Conservation (phyloP, 2,329 filamentous ascomycete species). For the Aureobasidium sp. region DNA sequence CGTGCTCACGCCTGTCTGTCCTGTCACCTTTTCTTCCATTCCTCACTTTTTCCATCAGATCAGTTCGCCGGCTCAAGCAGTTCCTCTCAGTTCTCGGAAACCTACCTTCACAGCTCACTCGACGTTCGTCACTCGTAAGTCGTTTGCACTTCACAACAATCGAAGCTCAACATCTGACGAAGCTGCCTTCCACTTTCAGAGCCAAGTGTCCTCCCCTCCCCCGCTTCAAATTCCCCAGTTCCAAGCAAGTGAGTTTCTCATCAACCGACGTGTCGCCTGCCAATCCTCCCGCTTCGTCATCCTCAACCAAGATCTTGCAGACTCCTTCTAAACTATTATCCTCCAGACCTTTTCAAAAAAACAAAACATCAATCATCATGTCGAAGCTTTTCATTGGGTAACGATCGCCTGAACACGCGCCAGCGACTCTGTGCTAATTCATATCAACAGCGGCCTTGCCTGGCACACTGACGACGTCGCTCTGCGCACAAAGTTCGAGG, state of each 20-base stretch:
- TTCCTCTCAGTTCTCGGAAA: neutral
- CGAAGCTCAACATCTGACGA: neutral
- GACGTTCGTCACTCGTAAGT: neutral
- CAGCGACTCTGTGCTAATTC: neutral
- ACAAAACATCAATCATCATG: slow-evolving; percentile 46
- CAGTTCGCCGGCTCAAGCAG: neutral
- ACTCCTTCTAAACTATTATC: neutral
- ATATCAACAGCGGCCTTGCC: slow-evolving; percentile 67
- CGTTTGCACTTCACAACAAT: slow-evolving; percentile 1
- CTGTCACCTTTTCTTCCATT: neutral
- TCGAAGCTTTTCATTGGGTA: slow-evolving; percentile 94
- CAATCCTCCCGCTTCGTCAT: slow-evolving; percentile 5
- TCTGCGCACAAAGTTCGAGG: slow-evolving; percentile 82
- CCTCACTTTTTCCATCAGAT: neutral
- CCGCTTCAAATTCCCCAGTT: neutral
- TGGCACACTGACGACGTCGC: slow-evolving; percentile 94
- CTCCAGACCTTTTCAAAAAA: neutral
- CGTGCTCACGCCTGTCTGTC: neutral
- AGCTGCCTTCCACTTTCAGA: slow-evolving; percentile 1
- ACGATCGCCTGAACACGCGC: slow-evolving; percentile 16
- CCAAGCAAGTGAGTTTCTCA: slow-evolving; percentile 4
- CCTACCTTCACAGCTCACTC: neutral
- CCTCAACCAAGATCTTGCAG: slow-evolving; percentile 7
- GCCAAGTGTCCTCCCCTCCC: neutral
- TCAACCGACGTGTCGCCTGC: slow-evolving; percentile 9